Base-by-base conservation (phyloP, 129 eudicot species). In the Smallanthus sonchifolius region DNA sequence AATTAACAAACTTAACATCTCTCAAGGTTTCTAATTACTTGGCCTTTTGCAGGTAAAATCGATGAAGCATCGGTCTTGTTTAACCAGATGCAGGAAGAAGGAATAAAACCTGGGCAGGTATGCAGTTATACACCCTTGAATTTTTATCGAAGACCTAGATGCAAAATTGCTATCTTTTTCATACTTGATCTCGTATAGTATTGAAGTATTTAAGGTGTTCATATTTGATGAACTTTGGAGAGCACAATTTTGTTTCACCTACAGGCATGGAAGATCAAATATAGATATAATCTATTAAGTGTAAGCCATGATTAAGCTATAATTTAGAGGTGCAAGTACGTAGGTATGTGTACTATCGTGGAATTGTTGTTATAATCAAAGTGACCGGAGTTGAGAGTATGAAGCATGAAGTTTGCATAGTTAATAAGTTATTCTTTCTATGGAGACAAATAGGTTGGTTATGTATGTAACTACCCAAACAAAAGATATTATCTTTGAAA, bases 21-120 rank as follows among this genome's bases (percentile, higher is more conserved):
- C 45, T 40, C 57, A 13, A 55, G 0, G 32, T 55, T 72, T 19
- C 52, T 34, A 60, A 72, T 51, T 39, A 74, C 65, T 36, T 67
- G 42, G 42, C n/a, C 43, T 45, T 60, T 81, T 80, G 81, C 71
- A 92, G 98, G 98, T 75, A 87, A 83, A 82, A 63, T 48, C 70
- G 79, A 73, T 17, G 95, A 87, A 76, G 98, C 98, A 61, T 80
- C 91, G 62, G 73, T 74, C 71, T 77, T 92, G 65, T 92, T 92
- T 77, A 70, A 57, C 52, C 81, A 81, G 80, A 92, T 92, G 98
- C 98, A 67, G 84, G 86, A 89, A 78, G 92, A 87, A 68, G 98
- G 98, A 83, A 92, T 92, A 84, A 81, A 84, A 80, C 98, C 96
- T 48, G 98, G 98, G 45, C 75, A 82, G 96, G 98, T 89, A 86